phyloP scores from a whole-genome alignment of 208 protist genomes.

The Leishmania mexicana region DNA sequence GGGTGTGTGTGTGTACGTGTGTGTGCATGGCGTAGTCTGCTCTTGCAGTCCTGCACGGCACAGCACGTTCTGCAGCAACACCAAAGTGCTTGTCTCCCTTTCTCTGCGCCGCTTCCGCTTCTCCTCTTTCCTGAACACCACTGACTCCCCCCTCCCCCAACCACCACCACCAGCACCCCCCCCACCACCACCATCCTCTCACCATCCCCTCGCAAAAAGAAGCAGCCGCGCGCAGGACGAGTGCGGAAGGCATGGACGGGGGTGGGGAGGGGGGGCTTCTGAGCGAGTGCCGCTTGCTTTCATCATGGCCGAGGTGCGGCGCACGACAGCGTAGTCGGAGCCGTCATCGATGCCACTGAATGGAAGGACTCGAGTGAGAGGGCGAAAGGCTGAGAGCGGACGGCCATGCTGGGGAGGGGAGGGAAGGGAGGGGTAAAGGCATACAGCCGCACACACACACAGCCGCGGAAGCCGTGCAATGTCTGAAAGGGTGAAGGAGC shows the following conservation, averaged over 20 bases:
- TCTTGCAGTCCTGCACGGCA: neutral
- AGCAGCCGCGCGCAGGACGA: neutral
- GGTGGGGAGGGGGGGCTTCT: no score
- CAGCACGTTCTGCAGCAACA: slow-evolving; percentile 3
- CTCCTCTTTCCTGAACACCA: neutral
- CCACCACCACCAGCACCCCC: neutral
- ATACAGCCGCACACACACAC: neutral
- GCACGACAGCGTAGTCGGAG: neutral
- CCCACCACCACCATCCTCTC: neutral
- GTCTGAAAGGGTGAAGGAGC: neutral
- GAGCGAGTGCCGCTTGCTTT: neutral
- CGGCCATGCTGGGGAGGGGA: neutral
- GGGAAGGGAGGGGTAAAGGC: neutral
- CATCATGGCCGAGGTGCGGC: neutral
- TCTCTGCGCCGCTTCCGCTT: neutral
- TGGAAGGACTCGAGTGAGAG: slow-evolving; percentile 3
- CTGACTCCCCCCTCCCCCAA: neutral
- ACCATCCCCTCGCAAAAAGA: neutral
- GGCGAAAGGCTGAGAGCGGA: neutral
- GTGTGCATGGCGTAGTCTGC: neutral
- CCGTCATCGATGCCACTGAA: slow-evolving; percentile 6
- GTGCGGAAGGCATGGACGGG: neutral
- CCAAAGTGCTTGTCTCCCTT: neutral
- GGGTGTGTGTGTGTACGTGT: neutral
- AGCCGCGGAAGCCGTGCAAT: neutral